These are phyloP conservation scores for Cruciata laevipes DNA, from an alignment of 257 asterid genomes.

Conservation along the genomic window DNA sequence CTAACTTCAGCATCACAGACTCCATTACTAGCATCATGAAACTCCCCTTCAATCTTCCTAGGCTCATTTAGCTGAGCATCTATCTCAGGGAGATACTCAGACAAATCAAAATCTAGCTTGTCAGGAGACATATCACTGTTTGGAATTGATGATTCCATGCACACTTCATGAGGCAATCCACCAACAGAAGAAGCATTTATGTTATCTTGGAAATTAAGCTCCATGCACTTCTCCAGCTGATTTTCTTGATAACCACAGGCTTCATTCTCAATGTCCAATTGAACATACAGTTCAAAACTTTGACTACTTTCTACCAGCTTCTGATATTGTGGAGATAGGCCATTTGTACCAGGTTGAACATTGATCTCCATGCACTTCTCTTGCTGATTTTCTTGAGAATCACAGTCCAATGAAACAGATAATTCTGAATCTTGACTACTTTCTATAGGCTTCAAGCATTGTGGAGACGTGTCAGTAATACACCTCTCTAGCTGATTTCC, in stretches of 20 bases:
- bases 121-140: conserved; percentile 15
- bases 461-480: background rate
- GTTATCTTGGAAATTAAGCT: conserved; percentile 8
- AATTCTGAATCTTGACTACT: conserved; percentile 14
- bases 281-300: conserved; percentile 8
- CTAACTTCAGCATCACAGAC: conserved; percentile 13
- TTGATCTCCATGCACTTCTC: conserved; percentile 14
- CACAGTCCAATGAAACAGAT: conserved; percentile 5
- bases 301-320: conserved; percentile 21
- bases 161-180: conserved; percentile 23
- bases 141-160: conserved; percentile 19
- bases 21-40: conserved; percentile 5
- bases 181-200: conserved; percentile 5
- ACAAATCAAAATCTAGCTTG: conserved; percentile 13
- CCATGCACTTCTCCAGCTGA: conserved; percentile 14
- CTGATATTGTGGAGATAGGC: conserved; percentile 17
- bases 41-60: conserved; percentile 16
- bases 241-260: conserved; percentile 17
- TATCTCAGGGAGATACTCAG: conserved; percentile 17
- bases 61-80: conserved; percentile 3
- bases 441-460: background rate
- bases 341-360: background rate
- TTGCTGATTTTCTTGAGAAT: conserved; percentile 16
- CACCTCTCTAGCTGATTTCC: conserved; percentile 20
- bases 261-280: conserved; percentile 7